A percentile compares a stretch with the other conserved stretches of the same genome.
These are phyloP conservation scores for Psidium guajava DNA, from an alignment of 345 rosid species.

Conservation along the genomic window DNA sequence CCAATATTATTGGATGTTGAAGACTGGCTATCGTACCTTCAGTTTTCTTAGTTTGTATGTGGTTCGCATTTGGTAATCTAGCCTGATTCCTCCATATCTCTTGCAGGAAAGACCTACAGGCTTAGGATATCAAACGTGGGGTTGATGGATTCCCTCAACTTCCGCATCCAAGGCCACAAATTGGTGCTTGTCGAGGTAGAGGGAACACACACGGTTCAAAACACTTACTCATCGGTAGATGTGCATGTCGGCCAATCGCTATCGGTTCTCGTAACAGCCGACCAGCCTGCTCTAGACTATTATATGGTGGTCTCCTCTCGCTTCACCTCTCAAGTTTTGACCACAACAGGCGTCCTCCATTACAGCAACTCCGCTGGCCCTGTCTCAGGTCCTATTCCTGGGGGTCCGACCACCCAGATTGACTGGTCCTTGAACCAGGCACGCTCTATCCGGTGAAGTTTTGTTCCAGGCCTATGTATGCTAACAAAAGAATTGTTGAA, in stretches of 20 bases:
- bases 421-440: slow-evolving; percentile 44
- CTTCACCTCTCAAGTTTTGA: slow-evolving; percentile 21
- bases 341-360: slow-evolving; percentile 27
- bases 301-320: slow-evolving; percentile 29
- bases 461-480: neutral
- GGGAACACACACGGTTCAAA: slow-evolving; percentile 38
- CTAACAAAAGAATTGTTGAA: neutral
- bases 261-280: slow-evolving; percentile 40
- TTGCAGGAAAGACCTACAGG: slow-evolving; percentile 45
- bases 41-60: neutral
- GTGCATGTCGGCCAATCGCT: slow-evolving; percentile 43
- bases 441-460: slow-evolving; percentile 30
- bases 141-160: slow-evolving; percentile 27
- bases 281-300: slow-evolving; percentile 35
- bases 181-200: slow-evolving; percentile 39
- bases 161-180: slow-evolving; percentile 39
- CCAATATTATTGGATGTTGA: neutral
- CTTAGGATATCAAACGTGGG: slow-evolving; percentile 39
- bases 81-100: neutral
- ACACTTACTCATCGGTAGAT: slow-evolving; percentile 32
- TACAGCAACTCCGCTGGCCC: slow-evolving; percentile 33
- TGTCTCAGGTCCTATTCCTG: slow-evolving; percentile 35
- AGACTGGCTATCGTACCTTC: neutral
- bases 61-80: neutral
- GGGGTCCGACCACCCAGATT: slow-evolving; percentile 33